Evolutionary conservation across 2,329 filamentous ascomycete genomes (phyloP), one percentile per base, ranked within the genome.

Genomic region (Fusarium sp.): DNA sequence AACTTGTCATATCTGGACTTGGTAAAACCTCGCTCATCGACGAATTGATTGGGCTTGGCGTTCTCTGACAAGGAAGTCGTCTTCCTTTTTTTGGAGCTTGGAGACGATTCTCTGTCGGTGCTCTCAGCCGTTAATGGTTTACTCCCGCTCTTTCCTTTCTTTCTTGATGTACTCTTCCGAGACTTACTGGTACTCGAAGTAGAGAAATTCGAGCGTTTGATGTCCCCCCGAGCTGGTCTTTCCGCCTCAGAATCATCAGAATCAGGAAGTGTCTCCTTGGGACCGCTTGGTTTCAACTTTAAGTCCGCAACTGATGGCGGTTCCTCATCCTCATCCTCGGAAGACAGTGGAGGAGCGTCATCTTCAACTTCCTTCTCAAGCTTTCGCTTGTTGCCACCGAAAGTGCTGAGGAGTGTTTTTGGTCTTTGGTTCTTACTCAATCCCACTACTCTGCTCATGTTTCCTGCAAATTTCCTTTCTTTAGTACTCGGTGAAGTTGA

Each of bases 201-300:
- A 4, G 45, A 25, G 45, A 83, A 84, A 15, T 32, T 61, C n/a
- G 79, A 81, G 11, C 66, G 69, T 40, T 68, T 75, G 27, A 84
- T 83, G 54, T 76, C 66, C 18, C 72, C 79, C 7, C 71, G 67
- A n/a, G 62, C 60, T 32, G 59, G 67, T 27, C 58, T 59, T 24
- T 79, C 74, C 32, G 78, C 74, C 24, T 72, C 75, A 4, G 77
- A 79, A 51, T 74, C 71, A 27, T 73, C 69, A 12, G 65, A 74
- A 11, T 61, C 38, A 9, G 34, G 18, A 32, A 49, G 45, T 18
- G 64, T 43, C 29, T 49, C 55, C 25, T 49, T 53, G 24, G 47
- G 43, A 18, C 25, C 43, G 24, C 29, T 43, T 41, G 25, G 27
- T 25, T 43, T 61, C 25, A 62, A 34, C 29, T 24, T 48, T 2